phyloP scores from a whole-genome alignment of 495 filamentous ascomycete species.

The Aspergillus olivimuriae region DNA sequence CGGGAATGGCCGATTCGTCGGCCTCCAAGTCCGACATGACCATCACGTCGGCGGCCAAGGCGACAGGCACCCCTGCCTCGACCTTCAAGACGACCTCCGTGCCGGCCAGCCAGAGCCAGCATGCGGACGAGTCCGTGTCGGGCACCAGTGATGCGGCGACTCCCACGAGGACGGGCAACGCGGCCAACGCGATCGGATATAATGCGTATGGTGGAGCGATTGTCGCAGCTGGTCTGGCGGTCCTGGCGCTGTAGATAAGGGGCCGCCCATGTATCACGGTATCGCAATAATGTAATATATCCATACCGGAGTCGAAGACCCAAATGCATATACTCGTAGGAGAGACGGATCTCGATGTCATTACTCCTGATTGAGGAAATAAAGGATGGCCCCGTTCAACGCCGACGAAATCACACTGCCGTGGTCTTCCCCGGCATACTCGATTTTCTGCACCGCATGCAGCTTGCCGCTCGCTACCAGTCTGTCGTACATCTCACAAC shows the following conservation, averaged over 20 bases:
- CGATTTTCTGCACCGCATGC: conserved; percentile 4
- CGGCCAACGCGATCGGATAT: background rate
- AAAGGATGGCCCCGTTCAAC: conserved; percentile 15
- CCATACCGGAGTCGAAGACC: too few relatives aligned
- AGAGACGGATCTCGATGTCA: too few relatives aligned
- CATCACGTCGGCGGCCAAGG: background rate
- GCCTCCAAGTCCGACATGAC: conserved; percentile 4
- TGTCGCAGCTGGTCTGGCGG: background rate
- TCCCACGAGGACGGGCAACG: background rate
- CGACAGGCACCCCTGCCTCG: background rate
- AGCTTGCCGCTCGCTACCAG: conserved; percentile 3
- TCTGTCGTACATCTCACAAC: conserved; percentile 12
- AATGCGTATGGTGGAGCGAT: background rate
- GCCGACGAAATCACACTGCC: conserved; percentile 19
- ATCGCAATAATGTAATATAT: too few relatives aligned
- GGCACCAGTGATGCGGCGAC: background rate
- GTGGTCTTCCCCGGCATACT: conserved; percentile 21
- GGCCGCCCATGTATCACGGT: too few relatives aligned
- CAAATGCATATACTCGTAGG: too few relatives aligned
- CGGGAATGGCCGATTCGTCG: conserved; percentile 11
- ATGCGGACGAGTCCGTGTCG: background rate
- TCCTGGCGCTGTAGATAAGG: background rate
- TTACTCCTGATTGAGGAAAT: conserved; percentile 13
- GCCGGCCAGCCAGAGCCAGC: too few relatives aligned
- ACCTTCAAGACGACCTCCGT: background rate